Conservation (phyloP, 2,329 filamentous ascomycete genomes). For the Gremmenia infestans region DNA sequence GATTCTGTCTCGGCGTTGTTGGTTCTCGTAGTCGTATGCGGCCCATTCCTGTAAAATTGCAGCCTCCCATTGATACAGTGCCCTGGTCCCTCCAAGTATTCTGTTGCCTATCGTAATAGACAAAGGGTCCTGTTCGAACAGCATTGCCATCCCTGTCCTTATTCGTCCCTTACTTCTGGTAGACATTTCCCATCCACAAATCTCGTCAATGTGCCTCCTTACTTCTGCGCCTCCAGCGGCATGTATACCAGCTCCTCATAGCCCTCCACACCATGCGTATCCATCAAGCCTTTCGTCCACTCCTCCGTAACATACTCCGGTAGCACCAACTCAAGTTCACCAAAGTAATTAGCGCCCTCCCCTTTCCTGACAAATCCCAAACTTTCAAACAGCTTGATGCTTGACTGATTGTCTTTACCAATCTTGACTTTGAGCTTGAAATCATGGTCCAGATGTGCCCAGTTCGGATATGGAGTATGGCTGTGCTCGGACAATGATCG, state of each 20-base stretch:
- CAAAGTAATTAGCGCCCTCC: conserved; percentile 56
- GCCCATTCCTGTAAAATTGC: too few relatives aligned
- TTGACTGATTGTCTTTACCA: conserved; percentile 48
- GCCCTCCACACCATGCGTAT: conserved; percentile 22
- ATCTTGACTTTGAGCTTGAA: conserved; percentile 57
- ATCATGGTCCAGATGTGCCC: not conserved
- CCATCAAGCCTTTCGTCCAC: conserved; percentile 27
- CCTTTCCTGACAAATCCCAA: conserved; percentile 49
- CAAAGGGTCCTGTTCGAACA: too few relatives aligned
- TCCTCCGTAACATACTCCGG: conserved; percentile 27
- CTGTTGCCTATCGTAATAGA: too few relatives aligned
- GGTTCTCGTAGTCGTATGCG: too few relatives aligned
- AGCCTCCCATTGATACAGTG: too few relatives aligned
- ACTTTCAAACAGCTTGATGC: conserved; percentile 55
- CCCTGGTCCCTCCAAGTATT: too few relatives aligned
- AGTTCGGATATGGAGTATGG: conserved; percentile 42
- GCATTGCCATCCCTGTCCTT: too few relatives aligned
- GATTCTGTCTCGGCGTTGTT: too few relatives aligned
- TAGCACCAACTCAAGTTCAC: conserved; percentile 54
- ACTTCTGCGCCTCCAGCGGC: not conserved
- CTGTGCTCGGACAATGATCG: not conserved
- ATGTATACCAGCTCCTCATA: not conserved
- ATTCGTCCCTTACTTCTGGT: too few relatives aligned
- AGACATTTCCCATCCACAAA: too few relatives aligned
- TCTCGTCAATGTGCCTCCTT: not conserved